A percentile compares a stretch with the other conserved stretches of the same genome.
phyloP scores from a whole-genome alignment of 768 basidiomycete species.

The Auriscalpium orientale region DNA sequence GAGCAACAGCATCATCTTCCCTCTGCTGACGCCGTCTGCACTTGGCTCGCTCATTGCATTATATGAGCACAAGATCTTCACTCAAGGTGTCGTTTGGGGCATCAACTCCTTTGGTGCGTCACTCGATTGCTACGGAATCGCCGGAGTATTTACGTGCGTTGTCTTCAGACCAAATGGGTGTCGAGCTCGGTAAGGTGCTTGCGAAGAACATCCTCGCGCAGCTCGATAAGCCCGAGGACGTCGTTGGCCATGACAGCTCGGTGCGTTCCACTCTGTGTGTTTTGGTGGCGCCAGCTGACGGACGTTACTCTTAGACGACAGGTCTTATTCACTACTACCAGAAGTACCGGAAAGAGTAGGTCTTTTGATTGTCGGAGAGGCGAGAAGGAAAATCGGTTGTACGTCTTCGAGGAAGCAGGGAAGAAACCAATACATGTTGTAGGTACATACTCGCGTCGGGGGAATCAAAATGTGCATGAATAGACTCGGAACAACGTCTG shows the following conservation, averaged over 20 bases:
- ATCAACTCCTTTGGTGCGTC: constrained; percentile 92
- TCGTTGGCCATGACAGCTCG: constrained; percentile 86
- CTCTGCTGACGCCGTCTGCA: constrained; percentile 79
- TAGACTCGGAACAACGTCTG: too few relatives aligned
- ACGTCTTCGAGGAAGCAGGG: not conserved
- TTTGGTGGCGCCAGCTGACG: not conserved
- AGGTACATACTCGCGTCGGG: too few relatives aligned
- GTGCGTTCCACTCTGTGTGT: constrained; percentile 21
- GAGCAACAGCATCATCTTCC: constrained; percentile 95
- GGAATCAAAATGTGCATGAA: too few relatives aligned
- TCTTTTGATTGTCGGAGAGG: too few relatives aligned
- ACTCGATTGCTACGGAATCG: not conserved
- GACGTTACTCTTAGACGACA: constrained; percentile 55
- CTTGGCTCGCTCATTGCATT: constrained; percentile 85
- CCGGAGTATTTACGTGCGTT: not conserved
- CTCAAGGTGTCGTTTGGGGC: constrained; percentile 95
- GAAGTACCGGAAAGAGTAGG: constrained; percentile 71
- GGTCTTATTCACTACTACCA: constrained; percentile 97
- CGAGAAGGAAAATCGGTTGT: not conserved
- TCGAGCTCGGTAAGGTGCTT: constrained; percentile 94
- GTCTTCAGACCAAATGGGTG: constrained; percentile 91
- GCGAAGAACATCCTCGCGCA: constrained; percentile 94
- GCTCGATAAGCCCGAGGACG: constrained; percentile 70
- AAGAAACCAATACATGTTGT: not conserved
- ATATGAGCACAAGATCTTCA: constrained; percentile 99